Evolutionary conservation across 305 asterid genomes (phyloP).

Genomic region (Solanum hybrid): DNA sequence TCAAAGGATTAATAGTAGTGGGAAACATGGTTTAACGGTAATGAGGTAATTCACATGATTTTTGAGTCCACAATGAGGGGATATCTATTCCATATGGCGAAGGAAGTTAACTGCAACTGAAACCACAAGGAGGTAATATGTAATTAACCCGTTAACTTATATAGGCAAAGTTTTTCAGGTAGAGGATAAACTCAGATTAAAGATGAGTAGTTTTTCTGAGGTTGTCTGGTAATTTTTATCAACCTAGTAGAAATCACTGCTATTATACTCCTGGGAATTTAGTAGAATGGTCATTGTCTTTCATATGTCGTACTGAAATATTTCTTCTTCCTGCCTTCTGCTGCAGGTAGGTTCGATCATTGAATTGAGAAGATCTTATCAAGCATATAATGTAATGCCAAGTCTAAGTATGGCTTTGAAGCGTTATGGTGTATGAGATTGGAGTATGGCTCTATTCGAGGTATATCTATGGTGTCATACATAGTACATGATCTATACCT

Average conservation of each 20-base stretch:
- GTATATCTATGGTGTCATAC: not conserved
- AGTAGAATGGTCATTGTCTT: not conserved
- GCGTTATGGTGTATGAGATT: conserved; percentile 57
- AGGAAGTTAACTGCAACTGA: not conserved
- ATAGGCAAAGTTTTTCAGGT: not conserved
- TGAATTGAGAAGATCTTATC: conserved; percentile 90
- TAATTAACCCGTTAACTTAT: not conserved
- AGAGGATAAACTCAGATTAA: not conserved
- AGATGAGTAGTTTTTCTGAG: not conserved
- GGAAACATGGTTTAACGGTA: not conserved
- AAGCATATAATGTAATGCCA: conserved; percentile 96
- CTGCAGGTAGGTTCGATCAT: conserved; percentile 89
- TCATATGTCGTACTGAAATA: not conserved
- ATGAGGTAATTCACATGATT: not conserved
- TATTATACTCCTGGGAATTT: not conserved
- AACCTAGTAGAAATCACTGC: not conserved
- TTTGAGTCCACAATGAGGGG: not conserved
- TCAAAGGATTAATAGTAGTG: not conserved
- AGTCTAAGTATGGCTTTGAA: conserved; percentile 65
- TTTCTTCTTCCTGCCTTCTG: not conserved
- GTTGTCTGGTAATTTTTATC: not conserved
- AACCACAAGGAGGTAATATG: not conserved
- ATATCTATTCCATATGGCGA: not conserved
- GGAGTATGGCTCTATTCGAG: not conserved
- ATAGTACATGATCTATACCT: not conserved